Evolutionary conservation across 108 stramenopile species (phyloP), one percentile per base, ranked within the genome.

Genomic region (Cyclostephanos tholiformis): DNA sequence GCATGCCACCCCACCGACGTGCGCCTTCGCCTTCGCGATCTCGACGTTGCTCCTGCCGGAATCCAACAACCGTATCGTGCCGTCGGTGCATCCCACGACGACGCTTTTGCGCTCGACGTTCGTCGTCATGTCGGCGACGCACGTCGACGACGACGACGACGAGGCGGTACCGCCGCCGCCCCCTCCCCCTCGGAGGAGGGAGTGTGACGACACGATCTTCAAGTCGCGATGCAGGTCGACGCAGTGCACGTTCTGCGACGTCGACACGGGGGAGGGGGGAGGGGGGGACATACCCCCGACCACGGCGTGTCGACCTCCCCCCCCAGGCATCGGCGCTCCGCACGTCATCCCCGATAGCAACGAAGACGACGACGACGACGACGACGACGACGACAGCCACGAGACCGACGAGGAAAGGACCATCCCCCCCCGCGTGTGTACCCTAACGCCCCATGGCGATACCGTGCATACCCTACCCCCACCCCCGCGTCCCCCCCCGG

Each of bases 61-160:
- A 79, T 95, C 94, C 46, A 95, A 62, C 0, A 95, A 38, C 23
- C 89, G 86, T 23, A 95, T 71, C 10, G 89, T 84, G 11, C 94
- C 94, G 83, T 95, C 94, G 13, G 88, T 69, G 65, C 91, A 92
- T 13, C 90, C 94, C 30, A 86, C 89, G 26, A 95, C 82, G 58
- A 95, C 63, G 12, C 74, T 79, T 55, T 76, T 74, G 44, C 80
- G 74, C 3, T 80, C 79, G 23, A 84, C 66, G 71, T 87, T 88
- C 6, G 74, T 75, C 25, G 82, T 80, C 70, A 91, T 66, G 50
- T 83, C 86, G n/a, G 86, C 79, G 9, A 91, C 86, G 44, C 85
- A 81, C 38, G 56, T 7, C 56, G 26, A 29, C 25, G 56, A 29
- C 29, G 19, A 20, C n/a, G n/a, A n/a, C n/a, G n/a, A n/a, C n/a